Evolutionary conservation across 495 filamentous ascomycete species (phyloP).

Genomic region (Endocarpon pusillum): DNA sequence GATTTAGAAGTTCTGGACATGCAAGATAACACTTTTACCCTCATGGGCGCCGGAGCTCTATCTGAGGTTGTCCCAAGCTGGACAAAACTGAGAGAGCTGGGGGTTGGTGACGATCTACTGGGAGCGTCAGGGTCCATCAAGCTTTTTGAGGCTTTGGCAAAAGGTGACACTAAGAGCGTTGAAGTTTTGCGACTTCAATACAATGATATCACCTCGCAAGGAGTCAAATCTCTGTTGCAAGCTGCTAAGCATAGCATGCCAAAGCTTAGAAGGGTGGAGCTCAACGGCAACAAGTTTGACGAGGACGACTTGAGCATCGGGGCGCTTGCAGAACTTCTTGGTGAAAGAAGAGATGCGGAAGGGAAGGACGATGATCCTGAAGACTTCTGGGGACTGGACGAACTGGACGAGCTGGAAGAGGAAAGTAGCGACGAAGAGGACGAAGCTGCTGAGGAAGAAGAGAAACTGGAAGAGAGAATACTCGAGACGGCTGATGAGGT

Average conservation of each 20-base stretch:
- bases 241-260: slow-evolving; percentile 49
- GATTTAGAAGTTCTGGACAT: slow-evolving; percentile 63
- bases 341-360: slow-evolving; percentile 40
- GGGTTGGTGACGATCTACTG: slow-evolving; percentile 76
- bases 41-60: slow-evolving; percentile 60
- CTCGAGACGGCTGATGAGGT: slow-evolving; percentile 55
- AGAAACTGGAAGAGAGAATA: slow-evolving; percentile 40
- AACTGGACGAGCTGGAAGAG: slow-evolving; percentile 66
- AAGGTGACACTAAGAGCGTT: slow-evolving; percentile 60
- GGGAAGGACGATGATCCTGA: slow-evolving; percentile 30
- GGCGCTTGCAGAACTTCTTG: slow-evolving; percentile 31
- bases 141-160: slow-evolving; percentile 51
- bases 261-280: slow-evolving; percentile 60
- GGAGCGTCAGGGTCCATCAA: slow-evolving; percentile 59
- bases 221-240: slow-evolving; percentile 48
- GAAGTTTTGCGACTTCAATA: slow-evolving; percentile 74
- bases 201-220: slow-evolving; percentile 73
- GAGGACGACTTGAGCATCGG: slow-evolving; percentile 59
- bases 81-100: slow-evolving; percentile 62
- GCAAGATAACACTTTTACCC: slow-evolving; percentile 94
- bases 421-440: slow-evolving; percentile 53
- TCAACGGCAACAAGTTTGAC: slow-evolving; percentile 89
- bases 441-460: slow-evolving; percentile 53
- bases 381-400: slow-evolving; percentile 69
- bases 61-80: slow-evolving; percentile 56